A percentile compares a stretch with the other conserved stretches of the same genome.
These are phyloP conservation scores for Sambucus nigra DNA, from an alignment of 129 eudicot species.

Conservation along the genomic window DNA sequence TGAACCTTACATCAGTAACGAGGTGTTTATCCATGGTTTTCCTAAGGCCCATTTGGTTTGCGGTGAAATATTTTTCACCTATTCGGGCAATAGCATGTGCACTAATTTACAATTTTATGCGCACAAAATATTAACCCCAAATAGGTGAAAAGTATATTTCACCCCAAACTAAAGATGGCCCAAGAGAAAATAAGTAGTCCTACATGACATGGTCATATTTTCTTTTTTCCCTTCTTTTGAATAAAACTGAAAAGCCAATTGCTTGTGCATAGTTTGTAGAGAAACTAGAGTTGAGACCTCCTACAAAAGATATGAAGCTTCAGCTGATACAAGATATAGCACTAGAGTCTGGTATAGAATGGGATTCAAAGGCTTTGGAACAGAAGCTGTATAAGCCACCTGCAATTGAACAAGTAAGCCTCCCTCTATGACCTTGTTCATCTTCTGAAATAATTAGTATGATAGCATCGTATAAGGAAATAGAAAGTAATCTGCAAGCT, in stretches of 20 bases:
- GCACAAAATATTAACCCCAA: not conserved
- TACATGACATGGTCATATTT: not conserved
- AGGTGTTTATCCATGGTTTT: constrained; percentile 29
- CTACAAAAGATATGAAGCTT: constrained; percentile 49
- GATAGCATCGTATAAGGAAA: not conserved
- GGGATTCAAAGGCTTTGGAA: constrained; percentile 57
- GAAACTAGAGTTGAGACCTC: constrained; percentile 48
- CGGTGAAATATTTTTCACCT: too few relatives aligned
- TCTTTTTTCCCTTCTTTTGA: not conserved
- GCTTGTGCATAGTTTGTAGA: constrained; percentile 37
- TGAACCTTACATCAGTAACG: constrained; percentile 53
- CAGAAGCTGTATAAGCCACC: constrained; percentile 44
- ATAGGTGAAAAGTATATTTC: not conserved
- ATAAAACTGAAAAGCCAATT: constrained; percentile 5
- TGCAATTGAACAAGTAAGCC: constrained; percentile 37
- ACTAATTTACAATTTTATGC: too few relatives aligned
- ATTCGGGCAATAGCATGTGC: too few relatives aligned
- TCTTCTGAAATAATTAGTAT: not conserved
- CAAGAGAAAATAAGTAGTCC: too few relatives aligned
- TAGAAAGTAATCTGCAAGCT: too few relatives aligned
- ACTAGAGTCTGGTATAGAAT: constrained; percentile 40
- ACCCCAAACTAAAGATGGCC: not conserved
- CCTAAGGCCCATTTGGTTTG: too few relatives aligned
- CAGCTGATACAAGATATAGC: constrained; percentile 72
- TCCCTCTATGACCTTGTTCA: not conserved